phyloP scores from a whole-genome alignment of 805 yeast genomes.

The Pichia sporocuriosa region DNA sequence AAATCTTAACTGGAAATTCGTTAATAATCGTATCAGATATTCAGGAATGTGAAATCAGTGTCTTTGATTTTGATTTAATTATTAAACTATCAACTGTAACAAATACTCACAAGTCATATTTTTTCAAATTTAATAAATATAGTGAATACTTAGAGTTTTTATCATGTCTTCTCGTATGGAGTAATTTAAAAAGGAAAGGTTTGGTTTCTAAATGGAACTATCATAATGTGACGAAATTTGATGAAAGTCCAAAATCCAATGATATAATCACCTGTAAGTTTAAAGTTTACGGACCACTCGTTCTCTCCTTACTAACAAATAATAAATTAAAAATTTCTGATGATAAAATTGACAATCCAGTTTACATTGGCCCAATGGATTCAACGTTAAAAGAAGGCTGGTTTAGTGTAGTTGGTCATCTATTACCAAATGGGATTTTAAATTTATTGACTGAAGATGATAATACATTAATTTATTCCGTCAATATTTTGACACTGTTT shows the following conservation, averaged over 20 bases:
- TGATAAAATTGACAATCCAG: constrained; percentile 17
- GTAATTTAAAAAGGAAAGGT: constrained; percentile 39
- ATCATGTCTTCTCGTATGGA: constrained; percentile 43
- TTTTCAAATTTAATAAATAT: constrained; percentile 29
- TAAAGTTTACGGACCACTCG: constrained; percentile 60
- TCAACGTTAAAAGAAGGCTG: constrained; percentile 45
- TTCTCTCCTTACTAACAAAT: constrained; percentile 29
- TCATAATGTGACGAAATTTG: constrained; percentile 25
- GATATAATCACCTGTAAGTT: constrained; percentile 55
- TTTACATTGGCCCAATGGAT: constrained; percentile 7
- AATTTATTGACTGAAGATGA: constrained; percentile 58
- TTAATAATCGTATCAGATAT: constrained; percentile 21
- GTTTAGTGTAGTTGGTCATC: constrained; percentile 67
- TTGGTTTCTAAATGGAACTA: constrained; percentile 43
- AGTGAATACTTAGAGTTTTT: constrained; percentile 36
- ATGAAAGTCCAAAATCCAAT: constrained; percentile 19
- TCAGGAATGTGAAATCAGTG: constrained; percentile 26
- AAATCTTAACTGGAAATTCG: not conserved
- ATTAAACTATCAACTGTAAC: constrained; percentile 34
- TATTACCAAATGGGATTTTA: constrained; percentile 56
- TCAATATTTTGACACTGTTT: constrained; percentile 46
- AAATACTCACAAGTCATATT: constrained; percentile 28
- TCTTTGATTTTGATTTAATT: constrained; percentile 28
- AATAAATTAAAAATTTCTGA: constrained; percentile 29
- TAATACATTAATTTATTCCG: constrained; percentile 52